Percentiles rank a stretch among this genome's conserved stretches.
These are phyloP conservation scores for Epicoccum sorghinum DNA, from an alignment of 2,329 filamentous ascomycete genomes.

Conservation along the genomic window DNA sequence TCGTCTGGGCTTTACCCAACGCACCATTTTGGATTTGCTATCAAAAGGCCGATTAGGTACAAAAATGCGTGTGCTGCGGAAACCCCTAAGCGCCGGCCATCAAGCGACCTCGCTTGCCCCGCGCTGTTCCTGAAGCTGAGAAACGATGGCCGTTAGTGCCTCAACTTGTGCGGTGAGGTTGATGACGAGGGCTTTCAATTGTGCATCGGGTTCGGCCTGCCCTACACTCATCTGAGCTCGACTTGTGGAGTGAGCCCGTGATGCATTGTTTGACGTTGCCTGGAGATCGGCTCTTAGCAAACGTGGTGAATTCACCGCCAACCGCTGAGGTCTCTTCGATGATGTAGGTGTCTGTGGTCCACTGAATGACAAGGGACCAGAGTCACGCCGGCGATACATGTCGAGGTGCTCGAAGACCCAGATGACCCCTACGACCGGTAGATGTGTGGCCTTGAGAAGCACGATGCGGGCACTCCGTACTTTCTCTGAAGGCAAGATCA, in stretches of 20 bases:
- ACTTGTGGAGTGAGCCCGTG: conserved; percentile 19
- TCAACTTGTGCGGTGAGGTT: conserved; percentile 49
- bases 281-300: conserved; percentile 34
- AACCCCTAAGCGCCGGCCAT: conserved; percentile 46
- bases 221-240: conserved; percentile 27
- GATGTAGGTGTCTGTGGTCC: conserved; percentile 39
- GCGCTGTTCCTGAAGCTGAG: conserved; percentile 45
- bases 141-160: conserved; percentile 48
- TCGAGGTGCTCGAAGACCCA: conserved; percentile 65
- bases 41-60: neutral
- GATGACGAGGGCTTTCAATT: conserved; percentile 46
- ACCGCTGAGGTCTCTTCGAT: conserved; percentile 35
- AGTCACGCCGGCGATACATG: conserved; percentile 27
- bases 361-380: conserved; percentile 35
- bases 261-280: conserved; percentile 26
- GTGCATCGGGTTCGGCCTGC: conserved; percentile 35
- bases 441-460: conserved; percentile 64
- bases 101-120: conserved; percentile 40
- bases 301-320: conserved; percentile 43
- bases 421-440: conserved; percentile 73
- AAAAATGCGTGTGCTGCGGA: conserved; percentile 20
- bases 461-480: conserved; percentile 67
- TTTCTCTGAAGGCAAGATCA: conserved; percentile 68
- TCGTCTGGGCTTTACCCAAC: neutral
- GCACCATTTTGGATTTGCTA: conserved; percentile 4